These are phyloP conservation scores for Clathrus columnatus DNA, from an alignment of 768 basidiomycete genomes.

Conservation along the genomic window DNA sequence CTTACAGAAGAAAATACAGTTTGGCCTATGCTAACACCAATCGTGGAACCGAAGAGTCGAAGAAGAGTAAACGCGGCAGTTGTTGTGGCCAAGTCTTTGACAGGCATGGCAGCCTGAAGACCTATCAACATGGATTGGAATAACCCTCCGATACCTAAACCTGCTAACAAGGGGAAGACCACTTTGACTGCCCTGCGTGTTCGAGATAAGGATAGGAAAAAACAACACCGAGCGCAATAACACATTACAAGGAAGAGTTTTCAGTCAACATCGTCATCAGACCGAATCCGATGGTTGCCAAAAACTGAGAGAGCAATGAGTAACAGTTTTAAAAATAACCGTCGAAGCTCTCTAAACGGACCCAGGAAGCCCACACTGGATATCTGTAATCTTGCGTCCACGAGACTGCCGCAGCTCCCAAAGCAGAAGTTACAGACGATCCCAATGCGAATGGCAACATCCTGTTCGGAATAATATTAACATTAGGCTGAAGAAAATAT, in stretches of 20 bases:
- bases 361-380: slow-evolving; percentile 22
- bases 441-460: slow-evolving; percentile 29
- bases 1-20: too few relatives aligned
- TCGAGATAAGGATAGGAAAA: background rate
- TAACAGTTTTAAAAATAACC: background rate
- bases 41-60: slow-evolving; percentile 32
- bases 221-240: background rate
- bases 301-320: background rate
- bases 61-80: slow-evolving; percentile 65
- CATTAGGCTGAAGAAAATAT: background rate
- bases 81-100: slow-evolving; percentile 78
- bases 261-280: slow-evolving; percentile 30
- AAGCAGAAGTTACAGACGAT: slow-evolving; percentile 14
- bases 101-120: slow-evolving; percentile 79
- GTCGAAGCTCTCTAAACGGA: slow-evolving; percentile 13
- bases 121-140: slow-evolving; percentile 58
- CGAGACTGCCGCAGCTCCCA: slow-evolving; percentile 21
- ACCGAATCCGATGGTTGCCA: slow-evolving; percentile 14
- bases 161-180: slow-evolving; percentile 25
- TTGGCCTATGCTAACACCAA: too few relatives aligned
- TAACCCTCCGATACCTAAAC: slow-evolving; percentile 26
- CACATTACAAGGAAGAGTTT: slow-evolving; percentile 21
- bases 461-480: slow-evolving; percentile 16
- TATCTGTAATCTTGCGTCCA: slow-evolving; percentile 24
- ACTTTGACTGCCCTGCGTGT: slow-evolving; percentile 23